phyloP scores from a whole-genome alignment of 306 rosid genomes.

The Notholithocarpus densiflorus region DNA sequence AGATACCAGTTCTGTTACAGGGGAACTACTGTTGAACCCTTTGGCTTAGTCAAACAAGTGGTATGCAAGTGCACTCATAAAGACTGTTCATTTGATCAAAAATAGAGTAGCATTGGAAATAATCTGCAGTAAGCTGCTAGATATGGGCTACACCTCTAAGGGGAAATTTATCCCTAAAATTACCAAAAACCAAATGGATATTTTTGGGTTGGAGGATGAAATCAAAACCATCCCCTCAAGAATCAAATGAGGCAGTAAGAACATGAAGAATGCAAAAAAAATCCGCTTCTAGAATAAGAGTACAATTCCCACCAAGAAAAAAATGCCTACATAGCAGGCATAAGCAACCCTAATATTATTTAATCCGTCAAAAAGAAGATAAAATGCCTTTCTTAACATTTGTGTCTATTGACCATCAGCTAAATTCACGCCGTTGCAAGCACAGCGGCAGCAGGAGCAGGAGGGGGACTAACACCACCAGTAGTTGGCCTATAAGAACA shows the following conservation, averaged over 20 bases:
- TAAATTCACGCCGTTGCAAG: slow-evolving; percentile 19
- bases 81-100: not conserved
- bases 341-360: slow-evolving; percentile 23
- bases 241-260: not conserved
- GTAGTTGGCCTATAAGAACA: slow-evolving; percentile 58
- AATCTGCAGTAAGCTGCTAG: not conserved
- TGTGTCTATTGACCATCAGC: slow-evolving; percentile 3
- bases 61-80: too few species aligned
- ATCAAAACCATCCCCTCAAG: slow-evolving; percentile 23
- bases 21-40: not conserved
- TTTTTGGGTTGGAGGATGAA: not conserved
- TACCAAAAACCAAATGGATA: too few species aligned
- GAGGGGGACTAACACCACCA: slow-evolving; percentile 44
- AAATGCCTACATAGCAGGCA: slow-evolving; percentile 7
- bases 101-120: too few species aligned
- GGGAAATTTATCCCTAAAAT: not conserved
- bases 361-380: slow-evolving; percentile 7
- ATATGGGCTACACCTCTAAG: not conserved
- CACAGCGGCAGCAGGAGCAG: slow-evolving; percentile 23
- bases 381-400: not conserved
- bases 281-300: not conserved
- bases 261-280: not conserved
- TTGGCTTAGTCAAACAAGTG: not conserved
- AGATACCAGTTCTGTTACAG: too few species aligned
- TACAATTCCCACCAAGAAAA: not conserved